Evolutionary conservation across 108 stramenopile genomes (phyloP), one percentile per base, ranked within the genome.

Genomic region (Fragilariopsis cylindrus): DNA sequence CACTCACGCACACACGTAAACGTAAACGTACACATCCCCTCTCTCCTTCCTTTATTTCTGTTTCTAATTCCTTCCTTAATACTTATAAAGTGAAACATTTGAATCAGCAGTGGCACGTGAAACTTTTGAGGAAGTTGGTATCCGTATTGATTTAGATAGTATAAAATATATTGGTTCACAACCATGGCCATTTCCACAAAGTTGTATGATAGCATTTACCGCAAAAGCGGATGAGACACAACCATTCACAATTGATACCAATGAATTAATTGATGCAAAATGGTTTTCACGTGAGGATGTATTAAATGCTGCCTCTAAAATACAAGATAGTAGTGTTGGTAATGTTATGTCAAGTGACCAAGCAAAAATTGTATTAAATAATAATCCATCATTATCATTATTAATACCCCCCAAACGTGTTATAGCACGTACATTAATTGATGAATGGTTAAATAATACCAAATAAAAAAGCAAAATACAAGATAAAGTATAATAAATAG

Each of bases 151-250:
- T 68, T 45, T 41, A 44, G 69, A 82, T 1, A 78, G 74, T 16
- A 84, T 96, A 8, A 19, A 53, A 30, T 96, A 96, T 73, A 45
- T 90, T 48, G 71, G 69, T 3, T 85, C 84, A 21, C 94, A 96
- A 72, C 87, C 90, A 4, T 96, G 94, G 94, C 94, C 94, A 9
- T 92, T 96, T 73, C 94, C 94, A 11, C 87, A 79, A 78, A 79
- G 79, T 16, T 78, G 57, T 48, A 94, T 94, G 93, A 83, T 94
- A 72, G 93, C 84, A 43, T 89, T 94, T 67, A 42, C 54, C 3
- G 93, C 91, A 13, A 65, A 44, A 53, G 84, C 89, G 4, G 77
- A 83, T 21, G 65, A 65, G 3, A 67, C 60, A 8, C 60, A 74
- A 49, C 60, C 78, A 8, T 65, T 94, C 1, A 74, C 73, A 48